Evolutionary conservation across 768 basidiomycete genomes (phyloP), one percentile per base, ranked within the genome.

Genomic region (Xanthoconium stramineum): DNA sequence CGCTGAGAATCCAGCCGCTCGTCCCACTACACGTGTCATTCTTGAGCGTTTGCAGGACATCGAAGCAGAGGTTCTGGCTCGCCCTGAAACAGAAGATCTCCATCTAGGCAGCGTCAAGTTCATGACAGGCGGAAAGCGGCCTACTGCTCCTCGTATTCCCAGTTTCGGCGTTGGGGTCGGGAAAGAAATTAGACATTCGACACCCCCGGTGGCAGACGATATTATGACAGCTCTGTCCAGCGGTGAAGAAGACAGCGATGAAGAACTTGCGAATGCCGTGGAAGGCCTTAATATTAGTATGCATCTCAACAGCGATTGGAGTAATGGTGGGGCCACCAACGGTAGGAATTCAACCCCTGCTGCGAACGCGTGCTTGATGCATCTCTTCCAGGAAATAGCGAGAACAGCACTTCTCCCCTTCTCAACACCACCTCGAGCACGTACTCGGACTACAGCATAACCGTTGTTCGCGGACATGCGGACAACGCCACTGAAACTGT

Each of bases 31-130:
- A 33, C 80, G 86, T 13, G 78, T 81, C 28, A 88, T 99, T 57
- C 79, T 99, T n/a, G 83, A 86, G 12, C 78, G 87, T 14, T 78
- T 99, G 12, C 77, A 86, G 13, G 77, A 76, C 5, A 93, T 98
- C 44, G 97, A 99, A 72, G 79, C 84, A 0, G 90, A 95, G 61
- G 85, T 98, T 5, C 74, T 95, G 9, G 71, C 81, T 12, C 79
- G 88, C 7, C 80, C 85, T 1, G 86, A 88, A 57, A 78, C 77
- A 9, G 83, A 84, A 33, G 85, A 89, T 58, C 77, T 84, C 43
- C 89, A 94, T 71, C 80, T 95, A 35, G 93, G 94, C 8, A 93
- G 89, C 57, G 76, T 97, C 73, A 88, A 86, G 63, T 88, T 96
- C 57, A 82, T 95, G 77, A 82, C 85, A 1, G 83, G 83, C 11